These are phyloP conservation scores for Hypericum androsaemum DNA, from an alignment of 345 rosid species.

Conservation along the genomic window DNA sequence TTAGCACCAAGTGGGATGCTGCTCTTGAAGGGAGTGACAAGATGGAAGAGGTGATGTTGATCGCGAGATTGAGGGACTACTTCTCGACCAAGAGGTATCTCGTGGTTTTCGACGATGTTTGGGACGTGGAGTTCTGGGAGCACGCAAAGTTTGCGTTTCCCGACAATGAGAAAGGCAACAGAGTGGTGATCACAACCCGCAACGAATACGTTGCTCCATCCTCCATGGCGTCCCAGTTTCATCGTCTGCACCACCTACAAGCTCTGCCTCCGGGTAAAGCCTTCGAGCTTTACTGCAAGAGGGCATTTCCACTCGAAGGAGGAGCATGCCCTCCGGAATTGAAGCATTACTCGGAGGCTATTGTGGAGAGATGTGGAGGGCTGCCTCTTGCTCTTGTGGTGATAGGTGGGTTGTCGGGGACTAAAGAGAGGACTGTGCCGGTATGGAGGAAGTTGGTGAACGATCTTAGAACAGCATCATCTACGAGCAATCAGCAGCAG, in stretches of 20 bases:
- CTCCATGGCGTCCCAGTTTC: background rate
- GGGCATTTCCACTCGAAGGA: background rate
- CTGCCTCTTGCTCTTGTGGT: slow-evolving; percentile 5
- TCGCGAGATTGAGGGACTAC: background rate
- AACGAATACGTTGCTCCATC: background rate
- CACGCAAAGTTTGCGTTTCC: background rate
- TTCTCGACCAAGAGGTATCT: background rate
- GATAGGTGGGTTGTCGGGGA: background rate
- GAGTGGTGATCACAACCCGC: slow-evolving; percentile 7
- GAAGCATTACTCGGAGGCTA: background rate
- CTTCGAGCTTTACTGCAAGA: background rate
- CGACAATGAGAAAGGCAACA: background rate
- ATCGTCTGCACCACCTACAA: background rate
- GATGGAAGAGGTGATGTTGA: background rate
- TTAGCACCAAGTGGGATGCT: no score
- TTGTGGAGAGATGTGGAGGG: background rate
- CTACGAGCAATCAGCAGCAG: background rate
- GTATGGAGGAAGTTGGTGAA: background rate
- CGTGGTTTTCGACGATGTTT: slow-evolving; percentile 4
- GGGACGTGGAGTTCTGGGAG: slow-evolving; percentile 4
- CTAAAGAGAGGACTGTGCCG: background rate
- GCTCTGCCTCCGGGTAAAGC: background rate
- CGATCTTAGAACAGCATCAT: background rate
- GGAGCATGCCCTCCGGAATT: background rate
- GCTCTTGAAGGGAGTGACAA: background rate